These are phyloP conservation scores for Lophiotrema nucula DNA, from an alignment of 495 filamentous ascomycete species.

Conservation along the genomic window DNA sequence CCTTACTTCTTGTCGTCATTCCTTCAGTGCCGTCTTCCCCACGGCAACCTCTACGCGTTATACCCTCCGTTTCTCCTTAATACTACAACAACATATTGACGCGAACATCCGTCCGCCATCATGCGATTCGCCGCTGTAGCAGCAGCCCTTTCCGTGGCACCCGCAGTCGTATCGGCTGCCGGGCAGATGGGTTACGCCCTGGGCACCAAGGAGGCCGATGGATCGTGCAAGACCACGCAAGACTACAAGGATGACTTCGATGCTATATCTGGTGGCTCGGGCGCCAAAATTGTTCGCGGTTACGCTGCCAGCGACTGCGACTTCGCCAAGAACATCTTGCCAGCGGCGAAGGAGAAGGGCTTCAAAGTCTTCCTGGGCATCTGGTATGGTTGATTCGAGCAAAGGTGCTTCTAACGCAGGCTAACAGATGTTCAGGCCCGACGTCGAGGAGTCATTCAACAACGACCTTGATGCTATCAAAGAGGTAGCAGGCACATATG, in stretches of 20 bases:
- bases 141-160: slow-evolving; percentile 41
- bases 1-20: slow-evolving; percentile 12
- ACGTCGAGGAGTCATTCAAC: slow-evolving; percentile 62
- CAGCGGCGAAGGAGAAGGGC: slow-evolving; percentile 67
- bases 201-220: slow-evolving; percentile 55
- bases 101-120: neutral
- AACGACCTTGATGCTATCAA: slow-evolving; percentile 60
- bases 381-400: slow-evolving; percentile 52
- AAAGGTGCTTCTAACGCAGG: neutral
- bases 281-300: slow-evolving; percentile 61
- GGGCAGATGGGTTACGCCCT: slow-evolving; percentile 57
- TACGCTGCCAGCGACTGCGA: slow-evolving; percentile 71
- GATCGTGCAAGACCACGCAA: slow-evolving; percentile 59
- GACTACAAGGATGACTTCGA: slow-evolving; percentile 73
- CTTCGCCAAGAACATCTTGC: slow-evolving; percentile 64
- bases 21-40: slow-evolving; percentile 3
- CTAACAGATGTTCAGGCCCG: slow-evolving; percentile 53
- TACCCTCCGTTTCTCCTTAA: neutral
- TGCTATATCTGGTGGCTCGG: slow-evolving; percentile 46
- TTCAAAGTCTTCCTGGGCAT: slow-evolving; percentile 75
- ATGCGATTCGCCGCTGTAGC: slow-evolving; percentile 46
- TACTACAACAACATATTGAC: neutral
- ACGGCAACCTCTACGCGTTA: neutral
- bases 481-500: slow-evolving; percentile 51
- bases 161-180: slow-evolving; percentile 44